Conservation (phyloP, 495 filamentous ascomycete genomes). For the Xylaria sp. region DNA sequence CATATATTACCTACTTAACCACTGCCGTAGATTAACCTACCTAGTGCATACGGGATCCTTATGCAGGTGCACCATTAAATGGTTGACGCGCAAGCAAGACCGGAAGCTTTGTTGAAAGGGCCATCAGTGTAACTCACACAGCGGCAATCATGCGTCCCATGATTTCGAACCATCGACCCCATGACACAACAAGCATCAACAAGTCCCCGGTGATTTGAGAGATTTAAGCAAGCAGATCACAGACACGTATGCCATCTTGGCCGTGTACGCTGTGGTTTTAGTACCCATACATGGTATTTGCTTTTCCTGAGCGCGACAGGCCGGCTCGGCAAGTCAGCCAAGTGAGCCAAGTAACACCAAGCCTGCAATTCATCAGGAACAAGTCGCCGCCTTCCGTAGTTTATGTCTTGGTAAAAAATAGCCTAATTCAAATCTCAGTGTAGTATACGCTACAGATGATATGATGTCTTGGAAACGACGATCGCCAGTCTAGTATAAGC, state of each 20-base stretch:
- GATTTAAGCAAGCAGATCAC: not conserved
- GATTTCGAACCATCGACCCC: not conserved
- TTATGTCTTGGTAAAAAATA: not conserved
- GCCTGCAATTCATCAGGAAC: slow-evolving; percentile 15
- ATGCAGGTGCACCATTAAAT: no score
- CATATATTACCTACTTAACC: no score
- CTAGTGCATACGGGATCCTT: no score
- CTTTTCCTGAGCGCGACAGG: not conserved
- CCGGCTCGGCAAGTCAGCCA: slow-evolving; percentile 24
- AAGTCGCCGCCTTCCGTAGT: not conserved
- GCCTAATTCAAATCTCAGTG: not conserved
- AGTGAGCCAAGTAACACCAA: slow-evolving; percentile 20
- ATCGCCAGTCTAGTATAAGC: not conserved
- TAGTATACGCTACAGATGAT: not conserved
- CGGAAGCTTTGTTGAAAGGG: not conserved
- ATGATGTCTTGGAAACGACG: not conserved
- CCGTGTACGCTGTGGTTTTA: not conserved
- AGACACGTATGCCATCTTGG: slow-evolving; percentile 7
- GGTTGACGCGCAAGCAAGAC: no score
- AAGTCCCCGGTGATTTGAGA: not conserved
- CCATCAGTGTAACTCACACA: not conserved
- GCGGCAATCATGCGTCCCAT: not conserved
- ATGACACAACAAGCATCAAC: not conserved
- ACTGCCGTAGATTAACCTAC: no score
- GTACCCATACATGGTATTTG: no score